Percentiles rank a stretch among this genome's conserved stretches.
Conservation (phyloP, 805 yeast genomes). For the Kazachstania kunashirensis region DNA sequence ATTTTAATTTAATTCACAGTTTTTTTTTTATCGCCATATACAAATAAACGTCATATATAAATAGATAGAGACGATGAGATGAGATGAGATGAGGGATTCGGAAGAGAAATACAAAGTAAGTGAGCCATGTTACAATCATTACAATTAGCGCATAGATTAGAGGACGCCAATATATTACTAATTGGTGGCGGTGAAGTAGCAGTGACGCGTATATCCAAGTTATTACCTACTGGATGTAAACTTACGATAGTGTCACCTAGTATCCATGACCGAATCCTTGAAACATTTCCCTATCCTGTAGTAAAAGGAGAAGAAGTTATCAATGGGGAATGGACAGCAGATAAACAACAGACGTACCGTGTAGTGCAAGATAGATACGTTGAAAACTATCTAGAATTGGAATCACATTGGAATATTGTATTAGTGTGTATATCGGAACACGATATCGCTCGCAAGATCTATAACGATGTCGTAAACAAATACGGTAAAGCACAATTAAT, state of each 20-base stretch:
- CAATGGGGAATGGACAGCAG: constrained; percentile 11
- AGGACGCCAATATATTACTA: constrained; percentile 19
- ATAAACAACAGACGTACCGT: constrained; percentile 9
- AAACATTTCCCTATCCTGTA: constrained; percentile 3
- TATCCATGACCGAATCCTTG: constrained; percentile 11
- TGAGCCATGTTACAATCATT: constrained; percentile 15
- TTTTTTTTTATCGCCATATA: too few species aligned
- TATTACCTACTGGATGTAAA: constrained; percentile 27
- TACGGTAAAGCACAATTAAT: constrained; percentile 25
- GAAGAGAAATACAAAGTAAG: too few species aligned
- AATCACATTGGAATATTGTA: constrained; percentile 22
- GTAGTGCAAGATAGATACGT: constrained; percentile 11
- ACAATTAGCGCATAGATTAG: constrained; percentile 25
- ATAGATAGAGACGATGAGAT: too few species aligned
- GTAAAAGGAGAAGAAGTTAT: not conserved
- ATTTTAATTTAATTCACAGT: too few species aligned
- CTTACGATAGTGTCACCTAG: constrained; percentile 24
- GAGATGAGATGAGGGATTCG: too few species aligned
- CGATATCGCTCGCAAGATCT: constrained; percentile 16
- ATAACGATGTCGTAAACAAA: constrained; percentile 13
- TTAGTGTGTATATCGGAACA: constrained; percentile 26
- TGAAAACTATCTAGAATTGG: constrained; percentile 12
- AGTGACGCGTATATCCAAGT: constrained; percentile 23
- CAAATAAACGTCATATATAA: too few species aligned
- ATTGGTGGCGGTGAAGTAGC: constrained; percentile 32